These are phyloP conservation scores for Umbellularia californica DNA, from an alignment of 164 flowering plant species.

Conservation along the genomic window DNA sequence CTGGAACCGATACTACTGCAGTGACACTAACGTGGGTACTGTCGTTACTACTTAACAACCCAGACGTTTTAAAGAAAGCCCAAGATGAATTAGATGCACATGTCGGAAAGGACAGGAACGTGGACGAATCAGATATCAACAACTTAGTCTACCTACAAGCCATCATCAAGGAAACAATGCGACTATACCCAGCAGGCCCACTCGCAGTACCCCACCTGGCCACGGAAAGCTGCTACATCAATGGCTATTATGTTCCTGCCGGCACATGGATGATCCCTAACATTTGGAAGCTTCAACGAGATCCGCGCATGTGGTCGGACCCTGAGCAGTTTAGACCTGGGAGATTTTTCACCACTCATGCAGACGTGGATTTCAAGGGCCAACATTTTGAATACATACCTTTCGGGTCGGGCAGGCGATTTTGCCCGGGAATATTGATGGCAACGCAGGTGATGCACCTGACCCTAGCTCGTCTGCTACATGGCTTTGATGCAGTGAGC, in stretches of 20 bases:
- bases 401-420: conserved; percentile 10
- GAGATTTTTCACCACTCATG: too few relatives aligned
- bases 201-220: neutral
- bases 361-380: too few relatives aligned
- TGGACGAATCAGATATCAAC: conserved; percentile 7
- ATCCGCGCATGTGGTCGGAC: too few relatives aligned
- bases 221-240: conserved; percentile 4
- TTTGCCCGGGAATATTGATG: conserved; percentile 7
- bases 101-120: conserved; percentile 2
- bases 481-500: neutral
- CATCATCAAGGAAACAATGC: too few relatives aligned
- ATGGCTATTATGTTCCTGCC: neutral
- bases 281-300: too few relatives aligned
- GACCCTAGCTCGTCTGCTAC: conserved; percentile 8
- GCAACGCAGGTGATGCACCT: conserved; percentile 1
- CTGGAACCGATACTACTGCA: conserved; percentile 5
- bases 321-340: too few relatives aligned
- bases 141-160: neutral
- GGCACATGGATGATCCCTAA: neutral
- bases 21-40: conserved; percentile 3
- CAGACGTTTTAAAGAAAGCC: conserved; percentile 1
- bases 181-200: too few relatives aligned
- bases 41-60: neutral
- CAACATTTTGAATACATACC: conserved; percentile 9
- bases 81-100: conserved; percentile 1